Conservation (phyloP, 1,139 yeast species). For the Pichia sp. region DNA sequence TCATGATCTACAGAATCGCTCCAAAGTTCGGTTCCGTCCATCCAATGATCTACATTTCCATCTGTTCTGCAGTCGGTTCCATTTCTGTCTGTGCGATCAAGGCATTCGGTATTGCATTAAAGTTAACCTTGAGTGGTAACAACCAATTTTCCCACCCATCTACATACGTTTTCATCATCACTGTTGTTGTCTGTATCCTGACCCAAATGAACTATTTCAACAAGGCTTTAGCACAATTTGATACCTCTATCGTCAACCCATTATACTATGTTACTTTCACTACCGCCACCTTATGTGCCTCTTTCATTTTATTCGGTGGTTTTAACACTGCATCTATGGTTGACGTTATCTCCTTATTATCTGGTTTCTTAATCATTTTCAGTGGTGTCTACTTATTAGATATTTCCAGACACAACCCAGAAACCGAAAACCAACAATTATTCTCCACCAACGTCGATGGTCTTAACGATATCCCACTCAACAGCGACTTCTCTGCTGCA, state of each 20-base stretch:
- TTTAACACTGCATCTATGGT: slow-evolving; percentile 83
- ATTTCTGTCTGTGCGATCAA: slow-evolving; percentile 90
- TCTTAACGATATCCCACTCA: slow-evolving; percentile 76
- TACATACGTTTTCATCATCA: slow-evolving; percentile 76
- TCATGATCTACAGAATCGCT: slow-evolving; percentile 81
- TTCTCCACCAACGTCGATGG: slow-evolving; percentile 44
- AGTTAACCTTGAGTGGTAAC: slow-evolving; percentile 82
- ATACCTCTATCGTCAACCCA: slow-evolving; percentile 90
- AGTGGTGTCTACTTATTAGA: slow-evolving; percentile 85
- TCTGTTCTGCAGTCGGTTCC: slow-evolving; percentile 89
- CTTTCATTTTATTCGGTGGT: slow-evolving; percentile 83
- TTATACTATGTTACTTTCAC: slow-evolving; percentile 90
- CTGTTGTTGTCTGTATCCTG: slow-evolving; percentile 77
- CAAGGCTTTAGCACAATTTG: slow-evolving; percentile 91
- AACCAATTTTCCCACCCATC: slow-evolving; percentile 86
- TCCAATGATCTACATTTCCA: slow-evolving; percentile 88
- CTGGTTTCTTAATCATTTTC: slow-evolving; percentile 86
- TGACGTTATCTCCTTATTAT: slow-evolving; percentile 78
- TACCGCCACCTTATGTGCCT: slow-evolving; percentile 82
- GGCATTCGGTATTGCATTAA: slow-evolving; percentile 91
- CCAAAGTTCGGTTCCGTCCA: slow-evolving; percentile 78
- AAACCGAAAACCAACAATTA: slow-evolving; percentile 38
- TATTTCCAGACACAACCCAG: slow-evolving; percentile 67
- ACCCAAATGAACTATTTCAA: slow-evolving; percentile 95
- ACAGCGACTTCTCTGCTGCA: slow-evolving; percentile 83